Base-by-base conservation (phyloP, 2,329 filamentous ascomycete genomes). In the Sordariomycetes sp. region DNA sequence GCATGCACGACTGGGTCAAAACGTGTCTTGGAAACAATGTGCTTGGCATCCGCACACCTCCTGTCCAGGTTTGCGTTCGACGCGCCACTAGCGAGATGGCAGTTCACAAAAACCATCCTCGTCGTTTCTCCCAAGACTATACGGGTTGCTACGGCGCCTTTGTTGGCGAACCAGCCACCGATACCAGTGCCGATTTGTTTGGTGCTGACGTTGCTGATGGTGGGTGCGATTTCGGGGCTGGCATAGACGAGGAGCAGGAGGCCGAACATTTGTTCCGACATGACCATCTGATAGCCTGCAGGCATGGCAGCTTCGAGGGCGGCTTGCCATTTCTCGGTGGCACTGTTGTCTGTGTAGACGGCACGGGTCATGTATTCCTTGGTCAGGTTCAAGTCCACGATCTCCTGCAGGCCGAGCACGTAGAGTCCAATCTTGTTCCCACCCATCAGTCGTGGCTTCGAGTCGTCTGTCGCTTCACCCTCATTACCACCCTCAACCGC, bases 111-210 rank as follows among this genome's bases (percentile, higher is more conserved):
- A 17, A 92, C 81, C 36, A 98, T 62, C 20, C 82, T 74, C 0
- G 92, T 95, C 0, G 87, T 87, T 54, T 95, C 92, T 3, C 90
- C 92, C 1, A 98, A 63, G 1, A 98, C 68, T 4, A 98, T 64
- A 15, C 90, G 75, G 4, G 83, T 82, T 4, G 81, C 75, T 1
- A 94, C 82, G 4, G 85, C 90, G 2, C 92, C 92, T 55, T 98
- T 98, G 57, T 98, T 98, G 8, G 92, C 92, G 64, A 95, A 81
- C 50, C 94, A 94, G 0, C 90, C 90, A 58, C 93, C 75, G 28
- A 96, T 58, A 0, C 92, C 92, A 0, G 92, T 98, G 1, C 88
- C 90, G 7, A 96, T 81, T 37, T 76, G 82, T 5, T 79, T 79
- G 2, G 82, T 87, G 56, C 85, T 93, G 45, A 94, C 76, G 32